Conservation (phyloP, 345 rosid genomes). For the Triadica sebifera region DNA sequence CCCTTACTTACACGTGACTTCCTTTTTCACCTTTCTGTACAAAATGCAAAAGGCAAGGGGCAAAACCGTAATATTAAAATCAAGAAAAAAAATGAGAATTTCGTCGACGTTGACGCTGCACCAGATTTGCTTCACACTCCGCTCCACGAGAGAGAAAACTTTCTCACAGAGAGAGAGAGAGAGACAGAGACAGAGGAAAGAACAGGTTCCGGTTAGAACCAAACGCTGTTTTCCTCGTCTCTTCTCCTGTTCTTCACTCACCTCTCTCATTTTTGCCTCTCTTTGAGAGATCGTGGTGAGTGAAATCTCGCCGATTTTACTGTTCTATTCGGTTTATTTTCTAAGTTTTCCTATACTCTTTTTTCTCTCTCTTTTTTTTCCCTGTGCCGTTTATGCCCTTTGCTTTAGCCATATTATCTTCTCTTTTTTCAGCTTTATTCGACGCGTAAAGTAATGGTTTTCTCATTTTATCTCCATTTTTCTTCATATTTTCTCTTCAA, state of each 20-base stretch:
- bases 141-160: slow-evolving; percentile 10
- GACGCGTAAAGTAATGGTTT: slow-evolving; percentile 35
- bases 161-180: too few species aligned
- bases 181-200: background rate
- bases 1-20: slow-evolving; percentile 37
- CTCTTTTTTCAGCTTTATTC: slow-evolving; percentile 27
- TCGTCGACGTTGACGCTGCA: slow-evolving; percentile 40
- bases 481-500: slow-evolving; percentile 10
- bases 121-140: slow-evolving; percentile 37
- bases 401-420: slow-evolving; percentile 16
- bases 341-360: too few species aligned
- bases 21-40: slow-evolving; percentile 7
- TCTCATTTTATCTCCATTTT: slow-evolving; percentile 10
- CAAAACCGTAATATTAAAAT: slow-evolving; percentile 13
- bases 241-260: background rate
- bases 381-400: slow-evolving; percentile 16
- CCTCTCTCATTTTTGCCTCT: background rate
- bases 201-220: background rate
- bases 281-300: slow-evolving; percentile 12
- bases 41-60: slow-evolving; percentile 22
- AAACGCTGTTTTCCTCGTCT: slow-evolving; percentile 7
- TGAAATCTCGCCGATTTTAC: slow-evolving; percentile 24
- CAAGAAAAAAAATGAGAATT: slow-evolving; percentile 8
- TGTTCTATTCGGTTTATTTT: slow-evolving; percentile 33
- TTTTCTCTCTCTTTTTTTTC: too few species aligned